A percentile compares a stretch with the other conserved stretches of the same genome.
Conservation (phyloP, 2,329 filamentous ascomycete genomes). For the Aspergillaceae sp. region DNA sequence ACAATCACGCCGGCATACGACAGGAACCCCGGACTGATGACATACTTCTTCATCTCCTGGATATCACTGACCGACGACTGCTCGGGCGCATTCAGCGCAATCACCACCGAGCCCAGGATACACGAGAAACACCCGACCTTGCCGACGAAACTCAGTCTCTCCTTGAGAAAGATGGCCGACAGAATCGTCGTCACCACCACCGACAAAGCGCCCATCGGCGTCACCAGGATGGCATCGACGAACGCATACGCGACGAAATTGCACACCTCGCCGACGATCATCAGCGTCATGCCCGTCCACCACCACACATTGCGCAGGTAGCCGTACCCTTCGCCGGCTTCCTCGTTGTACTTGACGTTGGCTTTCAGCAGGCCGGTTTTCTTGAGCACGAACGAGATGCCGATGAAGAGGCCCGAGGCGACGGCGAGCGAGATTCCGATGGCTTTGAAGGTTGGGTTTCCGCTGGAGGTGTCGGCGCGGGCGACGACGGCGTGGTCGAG, state of each 20-base stretch:
- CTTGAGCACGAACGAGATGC: slow-evolving; percentile 89
- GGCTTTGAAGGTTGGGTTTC: slow-evolving; percentile 63
- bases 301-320: slow-evolving; percentile 93
- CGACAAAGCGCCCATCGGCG: slow-evolving; percentile 78
- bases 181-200: slow-evolving; percentile 88
- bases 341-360: slow-evolving; percentile 93
- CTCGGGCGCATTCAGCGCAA: slow-evolving; percentile 84
- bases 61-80: slow-evolving; percentile 80
- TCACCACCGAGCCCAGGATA: slow-evolving; percentile 85
- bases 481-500: slow-evolving; percentile 28
- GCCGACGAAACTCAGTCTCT: slow-evolving; percentile 87
- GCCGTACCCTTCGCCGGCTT: slow-evolving; percentile 90
- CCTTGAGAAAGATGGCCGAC: slow-evolving; percentile 91
- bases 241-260: slow-evolving; percentile 98
- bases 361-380: slow-evolving; percentile 85
- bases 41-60: slow-evolving; percentile 83
- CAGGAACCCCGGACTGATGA: slow-evolving; percentile 78
- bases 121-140: slow-evolving; percentile 95
- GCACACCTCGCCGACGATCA: slow-evolving; percentile 94
- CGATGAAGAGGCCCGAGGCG: slow-evolving; percentile 84
- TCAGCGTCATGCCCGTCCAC: slow-evolving; percentile 93
- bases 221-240: slow-evolving; percentile 91
- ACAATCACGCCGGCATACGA: slow-evolving; percentile 77
- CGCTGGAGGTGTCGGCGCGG: slow-evolving; percentile 8
- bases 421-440: slow-evolving; percentile 81